Conservation (phyloP, 148 eudicot genomes). For the Cornus florida region DNA sequence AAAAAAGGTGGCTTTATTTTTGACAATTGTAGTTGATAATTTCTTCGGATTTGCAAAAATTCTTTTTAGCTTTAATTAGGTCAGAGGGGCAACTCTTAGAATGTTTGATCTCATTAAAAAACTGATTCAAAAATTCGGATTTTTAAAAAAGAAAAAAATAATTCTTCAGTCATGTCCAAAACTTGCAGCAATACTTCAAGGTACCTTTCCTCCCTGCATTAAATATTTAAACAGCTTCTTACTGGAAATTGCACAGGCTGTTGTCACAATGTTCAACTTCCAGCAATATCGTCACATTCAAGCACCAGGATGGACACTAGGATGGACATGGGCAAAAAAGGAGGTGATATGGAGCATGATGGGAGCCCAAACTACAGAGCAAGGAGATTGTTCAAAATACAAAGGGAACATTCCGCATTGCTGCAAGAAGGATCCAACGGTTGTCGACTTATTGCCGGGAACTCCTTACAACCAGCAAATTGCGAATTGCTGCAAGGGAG, state of each 20-base stretch:
- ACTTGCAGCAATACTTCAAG: background rate
- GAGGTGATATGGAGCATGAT: constrained; percentile 70
- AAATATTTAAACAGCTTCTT: background rate
- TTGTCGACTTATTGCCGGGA: constrained; percentile 54
- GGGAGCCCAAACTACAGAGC: constrained; percentile 59
- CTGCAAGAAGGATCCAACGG: constrained; percentile 51
- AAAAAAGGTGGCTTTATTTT: background rate
- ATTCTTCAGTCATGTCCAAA: background rate
- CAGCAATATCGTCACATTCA: constrained; percentile 58
- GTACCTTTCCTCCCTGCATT: background rate
- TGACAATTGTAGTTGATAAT: background rate
- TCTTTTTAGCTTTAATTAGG: background rate
- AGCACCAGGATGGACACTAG: constrained; percentile 62
- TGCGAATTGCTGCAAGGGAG: constrained; percentile 67
- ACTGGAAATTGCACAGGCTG: constrained; percentile 29
- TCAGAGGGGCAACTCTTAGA: background rate
- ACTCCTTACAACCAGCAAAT: constrained; percentile 68
- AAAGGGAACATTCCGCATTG: constrained; percentile 52
- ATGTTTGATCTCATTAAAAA: background rate
- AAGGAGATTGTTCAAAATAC: constrained; percentile 63
- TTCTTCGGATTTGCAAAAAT: background rate
- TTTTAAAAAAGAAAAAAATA: background rate
- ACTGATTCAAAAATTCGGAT: background rate
- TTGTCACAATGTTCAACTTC: constrained; percentile 55
- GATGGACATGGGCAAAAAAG: constrained; percentile 75